Conservation (phyloP, 208 protist species). For the Leishmania amazonensis region DNA sequence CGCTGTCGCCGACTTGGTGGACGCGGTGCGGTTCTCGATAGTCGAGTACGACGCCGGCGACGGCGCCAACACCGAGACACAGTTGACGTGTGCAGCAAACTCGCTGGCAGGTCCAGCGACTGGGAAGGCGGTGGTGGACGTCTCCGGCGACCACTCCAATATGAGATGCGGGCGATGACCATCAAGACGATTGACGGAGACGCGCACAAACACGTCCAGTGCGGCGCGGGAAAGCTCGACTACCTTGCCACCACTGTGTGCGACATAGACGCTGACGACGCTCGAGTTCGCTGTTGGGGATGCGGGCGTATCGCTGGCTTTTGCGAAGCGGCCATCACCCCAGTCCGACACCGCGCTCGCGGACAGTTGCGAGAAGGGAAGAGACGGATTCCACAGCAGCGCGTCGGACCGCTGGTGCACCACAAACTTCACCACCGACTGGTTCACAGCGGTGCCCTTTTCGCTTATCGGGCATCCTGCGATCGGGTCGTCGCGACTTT, state of each 20-base stretch:
- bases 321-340: background rate
- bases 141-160: conserved; percentile 61
- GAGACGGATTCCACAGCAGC: conserved; percentile 35
- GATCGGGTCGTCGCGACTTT: background rate
- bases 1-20: conserved; percentile 11
- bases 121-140: conserved; percentile 51
- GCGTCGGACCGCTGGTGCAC: conserved; percentile 28
- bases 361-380: conserved; percentile 11
- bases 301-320: background rate
- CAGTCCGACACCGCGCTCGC: background rate
- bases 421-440: conserved; percentile 64
- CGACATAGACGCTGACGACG: conserved; percentile 52
- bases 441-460: conserved; percentile 16
- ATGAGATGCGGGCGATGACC: conserved; percentile 58
- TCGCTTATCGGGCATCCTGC: background rate
- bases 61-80: conserved; percentile 39
- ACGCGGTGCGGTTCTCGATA: conserved; percentile 38
- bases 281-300: conserved; percentile 17
- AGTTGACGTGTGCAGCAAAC: conserved; percentile 51
- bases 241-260: conserved; percentile 66
- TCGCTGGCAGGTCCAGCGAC: conserved; percentile 59
- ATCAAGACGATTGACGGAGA: conserved; percentile 48
- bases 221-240: conserved; percentile 55
- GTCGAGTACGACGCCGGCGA: conserved; percentile 33
- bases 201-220: conserved; percentile 63